Percentiles rank a stretch among this genome's conserved stretches.
These are phyloP conservation scores for Dactylellina haptotyla DNA, from an alignment of 2,329 filamentous ascomycete species.

Conservation along the genomic window DNA sequence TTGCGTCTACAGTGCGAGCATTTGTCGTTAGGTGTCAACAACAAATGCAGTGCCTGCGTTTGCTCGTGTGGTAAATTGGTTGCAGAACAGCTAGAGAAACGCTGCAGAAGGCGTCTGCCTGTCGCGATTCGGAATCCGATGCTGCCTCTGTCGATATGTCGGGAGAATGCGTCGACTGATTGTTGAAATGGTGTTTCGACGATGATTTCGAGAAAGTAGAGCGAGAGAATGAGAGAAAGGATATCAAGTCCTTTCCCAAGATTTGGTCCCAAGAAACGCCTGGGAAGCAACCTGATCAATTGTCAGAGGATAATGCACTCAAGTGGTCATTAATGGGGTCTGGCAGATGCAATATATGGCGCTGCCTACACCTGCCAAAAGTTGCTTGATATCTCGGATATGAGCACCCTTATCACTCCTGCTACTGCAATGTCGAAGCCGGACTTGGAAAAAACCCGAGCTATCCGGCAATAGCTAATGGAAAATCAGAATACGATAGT, in stretches of 20 bases:
- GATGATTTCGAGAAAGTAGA: neutral
- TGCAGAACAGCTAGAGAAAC: neutral
- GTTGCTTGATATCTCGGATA: conserved; percentile 1
- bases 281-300: neutral
- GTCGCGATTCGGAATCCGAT: conserved; percentile 20
- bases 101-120: neutral
- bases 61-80: neutral
- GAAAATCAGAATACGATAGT: no score
- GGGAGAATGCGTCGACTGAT: no score
- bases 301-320: no score
- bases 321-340: no score
- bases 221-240: neutral
- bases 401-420: neutral
- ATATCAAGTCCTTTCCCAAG: no score
- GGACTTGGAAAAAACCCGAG: no score
- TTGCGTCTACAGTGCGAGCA: neutral
- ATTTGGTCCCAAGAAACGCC: neutral
- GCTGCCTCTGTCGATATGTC: neutral
- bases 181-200: no score
- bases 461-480: no score
- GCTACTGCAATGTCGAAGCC: no score
- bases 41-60: neutral
- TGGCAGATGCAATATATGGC: no score
- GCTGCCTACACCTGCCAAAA: conserved; percentile 7
- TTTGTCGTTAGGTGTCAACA: neutral